Conservation (phyloP, 2,329 filamentous ascomycete species). For the Scedosporium apiospermum region DNA sequence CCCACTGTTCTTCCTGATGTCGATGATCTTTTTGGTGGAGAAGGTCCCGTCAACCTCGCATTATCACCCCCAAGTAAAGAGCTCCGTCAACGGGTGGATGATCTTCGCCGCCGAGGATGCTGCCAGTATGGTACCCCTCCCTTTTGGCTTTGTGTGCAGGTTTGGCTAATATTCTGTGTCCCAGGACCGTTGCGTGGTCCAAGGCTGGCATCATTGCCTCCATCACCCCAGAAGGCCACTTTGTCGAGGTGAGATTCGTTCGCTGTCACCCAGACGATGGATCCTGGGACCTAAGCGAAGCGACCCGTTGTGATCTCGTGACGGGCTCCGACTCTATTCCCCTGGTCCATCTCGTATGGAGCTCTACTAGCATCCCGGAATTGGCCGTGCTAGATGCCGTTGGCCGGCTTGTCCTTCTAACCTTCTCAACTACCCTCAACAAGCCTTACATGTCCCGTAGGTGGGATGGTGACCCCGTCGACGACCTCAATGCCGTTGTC, state of each 20-base stretch:
- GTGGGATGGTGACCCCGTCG: conserved; percentile 57
- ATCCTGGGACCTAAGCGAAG: conserved; percentile 66
- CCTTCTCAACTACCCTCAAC: conserved; percentile 64
- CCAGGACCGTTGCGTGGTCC: conserved; percentile 78
- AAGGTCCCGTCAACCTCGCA: conserved; percentile 22
- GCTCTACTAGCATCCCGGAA: conserved; percentile 60
- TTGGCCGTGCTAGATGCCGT: conserved; percentile 73
- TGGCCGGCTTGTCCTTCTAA: conserved; percentile 68
- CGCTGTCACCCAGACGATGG: conserved; percentile 59
- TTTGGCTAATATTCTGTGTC: background rate
- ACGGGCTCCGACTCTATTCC: conserved; percentile 53
- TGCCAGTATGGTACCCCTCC: conserved; percentile 55
- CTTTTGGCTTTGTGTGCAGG: background rate
- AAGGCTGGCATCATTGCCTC: conserved; percentile 77
- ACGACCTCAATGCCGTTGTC: conserved; percentile 69
- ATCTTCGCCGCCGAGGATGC: conserved; percentile 65
- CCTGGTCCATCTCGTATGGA: conserved; percentile 78
- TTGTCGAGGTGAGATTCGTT: conserved; percentile 64
- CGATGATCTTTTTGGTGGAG: conserved; percentile 69
- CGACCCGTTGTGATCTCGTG: conserved; percentile 54
- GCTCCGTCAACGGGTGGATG: conserved; percentile 64
- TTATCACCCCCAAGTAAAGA: conserved; percentile 46
- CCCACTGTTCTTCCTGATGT: conserved; percentile 49
- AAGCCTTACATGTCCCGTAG: conserved; percentile 52
- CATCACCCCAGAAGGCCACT: conserved; percentile 61